Evolutionary conservation across 768 basidiomycete genomes (phyloP), one percentile per base, ranked within the genome.

Genomic region (Leccinum broughii): DNA sequence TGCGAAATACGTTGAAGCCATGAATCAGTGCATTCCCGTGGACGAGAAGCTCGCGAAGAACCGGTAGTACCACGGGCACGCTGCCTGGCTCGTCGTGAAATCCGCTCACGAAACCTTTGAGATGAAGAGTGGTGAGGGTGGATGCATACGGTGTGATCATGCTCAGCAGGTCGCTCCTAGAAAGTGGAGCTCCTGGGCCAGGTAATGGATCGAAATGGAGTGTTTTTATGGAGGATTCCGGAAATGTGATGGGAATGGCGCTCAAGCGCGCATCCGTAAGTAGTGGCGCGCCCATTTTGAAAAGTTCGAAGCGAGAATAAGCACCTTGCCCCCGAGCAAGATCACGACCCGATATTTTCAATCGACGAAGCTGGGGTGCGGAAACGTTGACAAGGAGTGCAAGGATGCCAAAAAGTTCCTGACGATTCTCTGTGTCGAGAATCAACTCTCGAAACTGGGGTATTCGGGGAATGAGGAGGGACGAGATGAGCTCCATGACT

Each of bases 141-240:
- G 60, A 54, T 28, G 65, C 59, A 54, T 67, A 68, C 0, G 73
- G 69, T 13, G 64, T 64, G 55, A 73, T 68, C 62, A 72, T 75
- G 62, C 70, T 62, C 24, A 75, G 65, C 5, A 73, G 59, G 34
- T 69, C 61, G 37, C 60, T 68, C 52, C 68, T 66, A 35, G 71
- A 70, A 24, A 73, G 68, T 7, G 73, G 71, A 3, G 64, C 59
- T 2, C 61, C 69, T 30, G 66, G 66, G 52, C 70, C 76, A 35
- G 73, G 71, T 41, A 69, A 56, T 32, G 72, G 75, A 63, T 76
- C 76, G 20, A 76, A 68, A 57, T 77, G 75, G 11, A 76, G 72
- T 1, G 68, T 73, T n/a, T 64, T 67, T 44, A 73, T 63, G 51
- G 65, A 35, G 7, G 70, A 63, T 24, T 63, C 37, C 17, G 72